Percentiles rank a stretch among this genome's conserved stretches.
Evolutionary conservation across 331 rosid genomes (phyloP).

Genomic region (Dryas integrifolia): DNA sequence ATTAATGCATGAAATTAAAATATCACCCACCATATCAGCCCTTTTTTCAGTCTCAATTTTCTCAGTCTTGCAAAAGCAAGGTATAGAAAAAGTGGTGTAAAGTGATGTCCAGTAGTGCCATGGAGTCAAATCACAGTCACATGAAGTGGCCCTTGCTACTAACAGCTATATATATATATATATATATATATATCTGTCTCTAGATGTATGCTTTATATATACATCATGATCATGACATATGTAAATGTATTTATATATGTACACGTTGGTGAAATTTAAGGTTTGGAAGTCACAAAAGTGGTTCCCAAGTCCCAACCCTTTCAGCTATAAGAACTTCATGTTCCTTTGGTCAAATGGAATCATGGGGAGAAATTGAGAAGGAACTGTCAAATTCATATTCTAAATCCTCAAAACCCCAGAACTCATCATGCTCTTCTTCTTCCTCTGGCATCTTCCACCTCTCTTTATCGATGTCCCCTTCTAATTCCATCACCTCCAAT

Average conservation of each 20-base stretch:
- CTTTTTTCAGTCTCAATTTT: background rate
- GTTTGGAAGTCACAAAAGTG: background rate
- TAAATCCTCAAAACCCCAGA: slow-evolving; percentile 92
- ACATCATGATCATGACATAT: background rate
- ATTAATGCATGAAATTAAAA: background rate
- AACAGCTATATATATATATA: background rate
- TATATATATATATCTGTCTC: background rate
- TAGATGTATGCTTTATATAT: slow-evolving; percentile 1
- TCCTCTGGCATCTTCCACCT: slow-evolving; percentile 88
- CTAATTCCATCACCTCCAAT: slow-evolving; percentile 75
- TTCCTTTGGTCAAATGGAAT: slow-evolving; percentile 43
- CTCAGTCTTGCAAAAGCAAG: background rate
- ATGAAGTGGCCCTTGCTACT: slow-evolving; percentile 1
- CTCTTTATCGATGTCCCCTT: slow-evolving; percentile 54
- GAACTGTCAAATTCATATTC: slow-evolving; percentile 76
- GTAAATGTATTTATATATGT: background rate
- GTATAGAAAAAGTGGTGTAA: background rate
- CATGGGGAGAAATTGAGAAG: slow-evolving; percentile 66
- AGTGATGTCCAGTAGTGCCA: slow-evolving; percentile 10
- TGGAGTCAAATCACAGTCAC: slow-evolving; percentile 22
- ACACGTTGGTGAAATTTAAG: background rate
- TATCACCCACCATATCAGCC: background rate
- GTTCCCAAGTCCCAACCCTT: background rate
- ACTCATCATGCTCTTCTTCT: slow-evolving; percentile 65
- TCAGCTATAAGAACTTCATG: background rate